Evolutionary conservation across 2,329 filamentous ascomycete genomes (phyloP), one percentile per base, ranked within the genome.

Genomic region (Epichloe coenophiala): DNA sequence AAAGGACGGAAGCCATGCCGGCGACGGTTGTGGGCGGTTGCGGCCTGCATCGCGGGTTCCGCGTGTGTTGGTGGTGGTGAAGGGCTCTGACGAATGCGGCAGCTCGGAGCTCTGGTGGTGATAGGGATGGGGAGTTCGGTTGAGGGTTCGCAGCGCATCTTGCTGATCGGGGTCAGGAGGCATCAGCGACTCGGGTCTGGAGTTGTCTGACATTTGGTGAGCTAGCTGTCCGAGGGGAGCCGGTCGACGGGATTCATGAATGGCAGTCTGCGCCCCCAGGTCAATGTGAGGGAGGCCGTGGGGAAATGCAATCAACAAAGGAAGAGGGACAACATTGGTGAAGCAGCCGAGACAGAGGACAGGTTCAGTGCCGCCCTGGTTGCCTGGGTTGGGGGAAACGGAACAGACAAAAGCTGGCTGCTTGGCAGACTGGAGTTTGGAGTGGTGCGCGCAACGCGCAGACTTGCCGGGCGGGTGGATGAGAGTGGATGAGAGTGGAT

Each of bases 71-170:
- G 27, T 37, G 19, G 59, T 37, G 19, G 59, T 60, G 50, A 64
- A 63, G 53, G 56, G 67, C 51, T 77, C 67, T 52, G 73, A 69
- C 46, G 75, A 65, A 52, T 80, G 71, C 21, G 73, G 72, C 12
- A 81, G 68, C 59, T 82, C 78, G 56, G 67, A 71, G 53, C 70
- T 73, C 52, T 76, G 78, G 59, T 75, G 78, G 59, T 80, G 78
- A 59, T 86, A 86, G 1, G 83, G 83, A 62, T 86, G 80, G 45
- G 83, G 82, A 42, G 81, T 82, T 58, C 83, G 77, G 49, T 74
- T 76, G 54, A 77, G 71, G 45, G 70, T 64, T 60, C 75, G 72
- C 59, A 80, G 59, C 47, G 55, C 59, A 46, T 68, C 65, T 45
- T 65, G 62, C 51, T 70, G 65, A 37, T 66, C 62, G 51, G 59